phyloP scores from a whole-genome alignment of 805 yeast species.

The Hanseniaspora occidentalis region DNA sequence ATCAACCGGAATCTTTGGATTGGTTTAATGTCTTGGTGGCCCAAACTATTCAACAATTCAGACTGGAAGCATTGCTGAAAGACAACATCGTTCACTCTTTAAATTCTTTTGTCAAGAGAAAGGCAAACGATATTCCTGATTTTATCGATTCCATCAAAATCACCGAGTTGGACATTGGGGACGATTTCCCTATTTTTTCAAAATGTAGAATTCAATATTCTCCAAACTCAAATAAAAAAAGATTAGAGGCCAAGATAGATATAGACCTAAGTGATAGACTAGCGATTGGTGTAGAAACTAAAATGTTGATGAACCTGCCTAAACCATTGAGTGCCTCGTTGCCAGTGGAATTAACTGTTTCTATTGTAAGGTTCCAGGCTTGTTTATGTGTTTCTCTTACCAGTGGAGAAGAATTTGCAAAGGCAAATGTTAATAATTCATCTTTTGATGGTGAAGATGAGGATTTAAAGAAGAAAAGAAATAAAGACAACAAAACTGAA shows the following conservation, averaged over 20 bases:
- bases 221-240: slow-evolving; percentile 35
- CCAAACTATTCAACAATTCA: slow-evolving; percentile 73
- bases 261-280: slow-evolving; percentile 81
- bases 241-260: slow-evolving; percentile 76
- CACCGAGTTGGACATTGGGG: slow-evolving; percentile 82
- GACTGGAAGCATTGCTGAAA: slow-evolving; percentile 77
- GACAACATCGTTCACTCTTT: slow-evolving; percentile 77
- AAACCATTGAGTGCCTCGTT: slow-evolving; percentile 72
- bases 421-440: slow-evolving; percentile 9
- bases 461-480: background rate
- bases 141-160: slow-evolving; percentile 67
- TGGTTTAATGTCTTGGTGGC: slow-evolving; percentile 96
- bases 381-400: slow-evolving; percentile 69
- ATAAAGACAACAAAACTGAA: slow-evolving; percentile 8
- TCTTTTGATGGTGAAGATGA: slow-evolving; percentile 9
- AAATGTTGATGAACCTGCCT: slow-evolving; percentile 68
- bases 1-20: slow-evolving; percentile 81
- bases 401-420: slow-evolving; percentile 21
- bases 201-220: slow-evolving; percentile 72
- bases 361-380: slow-evolving; percentile 84
- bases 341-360: slow-evolving; percentile 75
- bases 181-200: slow-evolving; percentile 89
- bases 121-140: slow-evolving; percentile 55
- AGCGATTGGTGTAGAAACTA: slow-evolving; percentile 76
- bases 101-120: slow-evolving; percentile 43